Base-by-base conservation (phyloP, 305 asterid genomes). In the Fraxinus floribunda region DNA sequence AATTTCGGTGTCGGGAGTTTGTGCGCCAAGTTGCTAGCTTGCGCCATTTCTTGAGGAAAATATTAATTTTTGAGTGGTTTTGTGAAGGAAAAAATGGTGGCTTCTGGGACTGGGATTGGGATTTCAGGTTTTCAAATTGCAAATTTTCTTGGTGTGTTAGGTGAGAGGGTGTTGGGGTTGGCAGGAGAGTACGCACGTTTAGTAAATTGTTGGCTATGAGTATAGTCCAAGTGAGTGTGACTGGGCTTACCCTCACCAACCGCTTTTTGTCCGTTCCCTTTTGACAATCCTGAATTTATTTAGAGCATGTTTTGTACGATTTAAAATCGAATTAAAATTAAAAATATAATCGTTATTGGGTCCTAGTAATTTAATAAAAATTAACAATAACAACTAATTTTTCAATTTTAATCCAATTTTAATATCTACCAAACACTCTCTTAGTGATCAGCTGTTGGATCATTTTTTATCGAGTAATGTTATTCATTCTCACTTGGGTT, bases 1-100 rank as follows among this genome's bases (percentile, higher is more conserved):
- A 91, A 86, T 81, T 85, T 88, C 83, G 91, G 95, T 39, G 90
- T 64, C 82, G 83, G 85, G 74, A 91, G 78, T 38, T 86, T 88
- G 80, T 88, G 88, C 55, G 90, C 82, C 90, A 92, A 82, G 72
- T 36, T 91, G 84, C 87, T 84, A 57, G 82, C 89, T 38, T 88
- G 89, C 76, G 97, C 95, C 98, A 93, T 94, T 77, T 60, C 77
- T 24, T 36, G 46, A 13, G 29, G 55, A 11, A 2, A 68, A 26
- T 35, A 10, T 18, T 77, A 75, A 3, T 36, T 49, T 24, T 11
- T n/a, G 72, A 15, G 16, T n/a, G 64, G 24, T n/a, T 55, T 55
- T 55, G 26, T 18, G 10, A n/a, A n/a, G 26, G 26, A 16, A 15
- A 55, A 55, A n/a, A 55, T 55, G 66, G 66, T 55, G 66, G 26